Evolutionary conservation across 1,284 basidiomycete genomes (phyloP), one percentile per base, ranked within the genome.

Genomic region (Malassezia obtusa): DNA sequence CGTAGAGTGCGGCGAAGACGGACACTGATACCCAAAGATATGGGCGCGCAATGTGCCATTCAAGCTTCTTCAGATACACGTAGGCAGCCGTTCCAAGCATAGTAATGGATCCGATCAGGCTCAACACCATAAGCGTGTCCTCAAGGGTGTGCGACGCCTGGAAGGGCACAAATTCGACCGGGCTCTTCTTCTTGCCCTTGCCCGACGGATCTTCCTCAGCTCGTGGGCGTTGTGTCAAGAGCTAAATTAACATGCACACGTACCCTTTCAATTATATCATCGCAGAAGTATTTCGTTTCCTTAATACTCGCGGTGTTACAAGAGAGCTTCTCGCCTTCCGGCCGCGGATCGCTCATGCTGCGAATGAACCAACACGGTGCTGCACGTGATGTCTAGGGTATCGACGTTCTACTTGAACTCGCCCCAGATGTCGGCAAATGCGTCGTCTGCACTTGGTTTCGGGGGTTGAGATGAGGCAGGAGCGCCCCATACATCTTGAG

Each of bases 361-460:
- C 4, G 24, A 15, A 17, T 41, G 40, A 43, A n/a, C 40, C 40
- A 43, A 43, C 28, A 53, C 22, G 28, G 25, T n/a, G 2, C 3
- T 3, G 46, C 45, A 47, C 45, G 45, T 47, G 45, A 47, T 47
- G 17, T 12, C 39, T 39, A 14, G 45, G 31, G 45, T 46, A 46
- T 46, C 45, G 45, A 26, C n/a, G 10, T 25, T n/a, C 52, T 57
- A 68, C 58, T 65, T 67, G 58, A 69, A 71, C 32, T 71, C 68
- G 37, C 67, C 68, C 70, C 70, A 72, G 45, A 72, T 71, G 50
- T 72, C 66, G n/a, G 70, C 64, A 45, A 71, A 71, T 0, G 65
- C 68, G 43, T 68, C 69, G n/a, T 65, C 56, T 45, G 14, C 36
- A 28, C 33, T 50, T 37, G 19, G 45, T 25, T 21, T 45, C 26